Conservation (phyloP, 2,329 filamentous ascomycete genomes). For the Fusarium keratoplasticum region DNA sequence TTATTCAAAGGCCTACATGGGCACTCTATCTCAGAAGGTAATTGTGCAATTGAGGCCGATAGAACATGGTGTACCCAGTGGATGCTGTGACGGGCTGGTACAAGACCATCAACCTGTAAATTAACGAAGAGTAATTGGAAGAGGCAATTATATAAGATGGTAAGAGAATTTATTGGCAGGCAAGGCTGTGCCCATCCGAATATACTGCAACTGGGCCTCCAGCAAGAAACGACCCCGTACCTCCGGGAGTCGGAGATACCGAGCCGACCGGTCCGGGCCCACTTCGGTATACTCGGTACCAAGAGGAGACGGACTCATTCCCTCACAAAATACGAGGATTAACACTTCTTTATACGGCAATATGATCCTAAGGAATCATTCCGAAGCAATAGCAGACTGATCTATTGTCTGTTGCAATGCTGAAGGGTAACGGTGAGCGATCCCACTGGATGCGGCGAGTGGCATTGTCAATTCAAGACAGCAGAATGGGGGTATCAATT, state of each 20-base stretch:
- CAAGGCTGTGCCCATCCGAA: not conserved
- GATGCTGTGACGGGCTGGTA: not conserved
- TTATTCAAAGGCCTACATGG: too few species aligned
- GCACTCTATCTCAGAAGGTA: not conserved
- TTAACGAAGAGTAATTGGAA: not conserved
- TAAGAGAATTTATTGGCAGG: not conserved
- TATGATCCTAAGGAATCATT: not conserved
- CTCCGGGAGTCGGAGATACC: not conserved
- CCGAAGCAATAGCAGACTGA: not conserved
- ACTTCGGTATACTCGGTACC: not conserved
- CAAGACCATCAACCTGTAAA: not conserved
- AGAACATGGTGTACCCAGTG: not conserved
- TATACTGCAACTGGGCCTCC: not conserved
- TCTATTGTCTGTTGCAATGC: not conserved
- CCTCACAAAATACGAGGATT: not conserved
- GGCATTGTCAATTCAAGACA: not conserved
- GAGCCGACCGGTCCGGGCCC: not conserved
- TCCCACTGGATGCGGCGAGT: not conserved
- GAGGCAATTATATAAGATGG: fast-evolving
- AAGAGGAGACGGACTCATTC: not conserved
- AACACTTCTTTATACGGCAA: not conserved
- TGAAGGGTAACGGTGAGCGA: not conserved
- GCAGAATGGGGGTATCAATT: not conserved
- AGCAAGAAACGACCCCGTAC: not conserved
- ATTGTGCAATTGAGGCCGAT: not conserved